Conservation (phyloP, 1,284 basidiomycete species). For the Leccinum ambiguum region DNA sequence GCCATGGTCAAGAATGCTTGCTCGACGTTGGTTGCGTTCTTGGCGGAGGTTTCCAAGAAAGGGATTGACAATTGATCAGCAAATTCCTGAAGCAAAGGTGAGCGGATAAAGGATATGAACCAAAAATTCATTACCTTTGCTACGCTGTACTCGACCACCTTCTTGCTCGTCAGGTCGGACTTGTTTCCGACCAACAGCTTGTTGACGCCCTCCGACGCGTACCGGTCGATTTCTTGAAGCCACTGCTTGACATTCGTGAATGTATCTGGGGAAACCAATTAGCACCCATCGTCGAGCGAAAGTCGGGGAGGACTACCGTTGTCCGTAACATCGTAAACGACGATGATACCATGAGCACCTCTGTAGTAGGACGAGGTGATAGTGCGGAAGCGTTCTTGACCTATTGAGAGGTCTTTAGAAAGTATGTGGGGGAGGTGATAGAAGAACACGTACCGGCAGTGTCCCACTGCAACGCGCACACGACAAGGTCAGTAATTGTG, state of each 20-base stretch:
- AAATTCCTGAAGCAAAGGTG: constrained; percentile 66
- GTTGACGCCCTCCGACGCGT: constrained; percentile 98
- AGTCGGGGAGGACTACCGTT: constrained; percentile 58
- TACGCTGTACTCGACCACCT: constrained; percentile 96
- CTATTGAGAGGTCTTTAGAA: constrained; percentile 36
- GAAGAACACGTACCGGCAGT: constrained; percentile 67
- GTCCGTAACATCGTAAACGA: constrained; percentile 99
- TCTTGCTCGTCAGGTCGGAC: constrained; percentile 96
- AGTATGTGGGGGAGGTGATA: background rate
- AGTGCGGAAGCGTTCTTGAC: constrained; percentile 96
- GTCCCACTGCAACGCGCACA: constrained; percentile 69
- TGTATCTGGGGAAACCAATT: constrained; percentile 60
- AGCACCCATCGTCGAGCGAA: constrained; percentile 10
- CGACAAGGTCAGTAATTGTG: constrained; percentile 14
- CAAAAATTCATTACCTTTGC: constrained; percentile 72
- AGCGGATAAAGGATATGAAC: constrained; percentile 3
- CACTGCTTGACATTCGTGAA: constrained; percentile 99
- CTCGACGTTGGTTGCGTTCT: constrained; percentile 98
- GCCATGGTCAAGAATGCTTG: constrained; percentile 99
- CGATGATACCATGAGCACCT: constrained; percentile 95
- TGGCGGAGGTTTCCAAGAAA: constrained; percentile 99
- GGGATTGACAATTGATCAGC: constrained; percentile 94
- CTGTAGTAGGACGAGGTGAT: constrained; percentile 98
- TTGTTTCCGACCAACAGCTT: constrained; percentile 98
- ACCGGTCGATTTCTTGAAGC: constrained; percentile 99